phyloP scores from a whole-genome alignment of 768 basidiomycete species.

The Chlorophyllum brunneum region DNA sequence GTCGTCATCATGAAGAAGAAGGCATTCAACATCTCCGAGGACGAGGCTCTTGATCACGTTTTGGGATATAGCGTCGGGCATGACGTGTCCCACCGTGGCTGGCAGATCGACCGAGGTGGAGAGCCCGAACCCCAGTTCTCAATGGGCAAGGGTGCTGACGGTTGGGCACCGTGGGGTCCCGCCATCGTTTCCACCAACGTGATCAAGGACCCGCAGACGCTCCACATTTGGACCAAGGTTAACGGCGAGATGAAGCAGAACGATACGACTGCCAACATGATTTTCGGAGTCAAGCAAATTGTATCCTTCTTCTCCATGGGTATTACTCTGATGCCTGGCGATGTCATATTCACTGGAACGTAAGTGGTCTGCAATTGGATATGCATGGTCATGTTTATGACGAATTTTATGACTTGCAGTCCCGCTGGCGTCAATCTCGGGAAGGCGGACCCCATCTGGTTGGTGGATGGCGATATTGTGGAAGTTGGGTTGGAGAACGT shows the following conservation, averaged over 20 bases:
- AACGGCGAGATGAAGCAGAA: conserved; percentile 36
- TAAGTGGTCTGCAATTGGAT: conserved; percentile 17
- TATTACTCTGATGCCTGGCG: conserved; percentile 36
- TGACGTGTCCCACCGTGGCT: conserved; percentile 40
- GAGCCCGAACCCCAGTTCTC: conserved; percentile 37
- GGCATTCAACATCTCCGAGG: conserved; percentile 39
- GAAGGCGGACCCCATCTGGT: conserved; percentile 29
- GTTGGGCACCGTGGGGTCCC: conserved; percentile 40
- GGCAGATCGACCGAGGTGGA: conserved; percentile 41
- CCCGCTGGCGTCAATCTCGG: conserved; percentile 33
- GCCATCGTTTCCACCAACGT: conserved; percentile 34
- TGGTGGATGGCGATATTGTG: conserved; percentile 34
- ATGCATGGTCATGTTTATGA: background rate
- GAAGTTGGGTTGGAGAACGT: conserved; percentile 35
- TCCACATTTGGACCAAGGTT: conserved; percentile 39
- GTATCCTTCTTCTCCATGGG: conserved; percentile 44
- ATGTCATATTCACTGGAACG: conserved; percentile 43
- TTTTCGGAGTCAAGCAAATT: conserved; percentile 35
- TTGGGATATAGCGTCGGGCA: conserved; percentile 37
- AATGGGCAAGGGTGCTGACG: conserved; percentile 41
- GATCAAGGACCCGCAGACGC: conserved; percentile 33
- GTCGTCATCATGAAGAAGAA: conserved; percentile 38
- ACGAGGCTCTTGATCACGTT: conserved; percentile 37
- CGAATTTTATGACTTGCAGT: conserved; percentile 15
- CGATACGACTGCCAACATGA: conserved; percentile 38